Percentiles rank a stretch among this genome's conserved stretches.
These are phyloP conservation scores for Elongisporangium anandrum DNA, from an alignment of 352 stramenopile genomes.

Conservation along the genomic window DNA sequence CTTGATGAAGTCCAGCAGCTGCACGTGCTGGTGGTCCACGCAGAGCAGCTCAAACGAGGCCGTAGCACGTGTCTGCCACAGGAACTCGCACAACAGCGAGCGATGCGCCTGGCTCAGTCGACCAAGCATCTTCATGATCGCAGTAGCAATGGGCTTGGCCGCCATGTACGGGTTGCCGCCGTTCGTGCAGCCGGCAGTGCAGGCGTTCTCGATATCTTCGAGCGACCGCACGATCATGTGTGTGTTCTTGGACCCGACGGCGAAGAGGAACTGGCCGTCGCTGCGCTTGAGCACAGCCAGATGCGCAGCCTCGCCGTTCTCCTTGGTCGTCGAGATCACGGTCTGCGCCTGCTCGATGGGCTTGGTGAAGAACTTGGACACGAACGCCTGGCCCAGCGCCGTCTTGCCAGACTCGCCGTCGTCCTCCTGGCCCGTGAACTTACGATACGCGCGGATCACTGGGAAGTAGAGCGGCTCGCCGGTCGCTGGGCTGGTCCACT, in stretches of 20 bases:
- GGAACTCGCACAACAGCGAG: constrained; percentile 53
- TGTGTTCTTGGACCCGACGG: constrained; percentile 80
- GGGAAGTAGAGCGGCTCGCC: constrained; percentile 31
- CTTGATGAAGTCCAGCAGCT: constrained; percentile 57
- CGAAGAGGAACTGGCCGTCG: constrained; percentile 64
- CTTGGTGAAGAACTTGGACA: constrained; percentile 80
- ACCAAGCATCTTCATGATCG: constrained; percentile 36
- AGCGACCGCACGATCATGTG: constrained; percentile 49
- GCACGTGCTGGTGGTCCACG: constrained; percentile 69
- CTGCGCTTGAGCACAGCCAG: constrained; percentile 63
- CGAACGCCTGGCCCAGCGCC: constrained; percentile 19
- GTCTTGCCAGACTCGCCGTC: constrained; percentile 36
- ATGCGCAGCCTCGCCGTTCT: constrained; percentile 76
- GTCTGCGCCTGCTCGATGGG: constrained; percentile 33
- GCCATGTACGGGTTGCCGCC: constrained; percentile 38
- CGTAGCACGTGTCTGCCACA: constrained; percentile 72
- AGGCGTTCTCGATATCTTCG: constrained; percentile 42
- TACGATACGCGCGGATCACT: constrained; percentile 66
- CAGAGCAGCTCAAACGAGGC: constrained; percentile 80
- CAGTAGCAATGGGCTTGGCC: constrained; percentile 43
- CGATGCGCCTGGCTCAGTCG: constrained; percentile 30
- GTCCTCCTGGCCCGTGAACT: constrained; percentile 82
- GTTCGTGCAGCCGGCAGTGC: constrained; percentile 9
- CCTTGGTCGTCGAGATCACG: constrained; percentile 73
- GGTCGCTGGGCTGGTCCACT: constrained; percentile 22